Percentiles rank a stretch among this genome's conserved stretches.
Evolutionary conservation across 2,329 filamentous ascomycete species (phyloP).

Genomic region (Emydomyces testavorans): DNA sequence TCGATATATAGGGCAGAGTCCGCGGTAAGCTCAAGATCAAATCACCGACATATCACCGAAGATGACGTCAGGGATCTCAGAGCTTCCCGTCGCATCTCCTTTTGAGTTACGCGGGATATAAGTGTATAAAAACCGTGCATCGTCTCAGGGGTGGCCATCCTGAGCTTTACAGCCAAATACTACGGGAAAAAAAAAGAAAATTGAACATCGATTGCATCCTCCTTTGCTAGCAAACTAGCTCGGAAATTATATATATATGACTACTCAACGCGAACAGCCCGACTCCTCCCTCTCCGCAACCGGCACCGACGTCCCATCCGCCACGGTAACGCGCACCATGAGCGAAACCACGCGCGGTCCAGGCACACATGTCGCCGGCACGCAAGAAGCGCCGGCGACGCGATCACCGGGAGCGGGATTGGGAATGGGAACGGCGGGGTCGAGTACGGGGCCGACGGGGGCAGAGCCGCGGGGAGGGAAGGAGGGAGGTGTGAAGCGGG

Average conservation of each 20-base stretch:
- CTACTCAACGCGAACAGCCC: constrained; percentile 8
- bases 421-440: constrained; percentile 3
- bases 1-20: too few relatives aligned
- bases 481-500: constrained; percentile 1
- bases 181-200: too few relatives aligned
- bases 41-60: too few relatives aligned
- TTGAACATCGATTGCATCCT: too few relatives aligned
- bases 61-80: too few relatives aligned
- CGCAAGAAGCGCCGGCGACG: neutral
- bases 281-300: neutral
- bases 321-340: neutral
- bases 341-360: neutral
- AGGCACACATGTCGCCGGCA: neutral
- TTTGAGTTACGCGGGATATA: too few relatives aligned
- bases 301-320: neutral
- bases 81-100: too few relatives aligned
- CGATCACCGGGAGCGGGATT: neutral
- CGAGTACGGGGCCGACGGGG: constrained; percentile 2
- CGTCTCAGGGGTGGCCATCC: too few relatives aligned
- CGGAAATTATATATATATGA: neutral
- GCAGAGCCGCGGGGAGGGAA: neutral
- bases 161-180: too few relatives aligned
- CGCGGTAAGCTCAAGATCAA: too few relatives aligned
- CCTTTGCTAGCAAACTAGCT: too few relatives aligned
- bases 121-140: too few relatives aligned